A percentile compares a stretch with the other conserved stretches of the same genome.
Conservation (phyloP, 345 rosid genomes). For the Eucalyptus erythrocorys region DNA sequence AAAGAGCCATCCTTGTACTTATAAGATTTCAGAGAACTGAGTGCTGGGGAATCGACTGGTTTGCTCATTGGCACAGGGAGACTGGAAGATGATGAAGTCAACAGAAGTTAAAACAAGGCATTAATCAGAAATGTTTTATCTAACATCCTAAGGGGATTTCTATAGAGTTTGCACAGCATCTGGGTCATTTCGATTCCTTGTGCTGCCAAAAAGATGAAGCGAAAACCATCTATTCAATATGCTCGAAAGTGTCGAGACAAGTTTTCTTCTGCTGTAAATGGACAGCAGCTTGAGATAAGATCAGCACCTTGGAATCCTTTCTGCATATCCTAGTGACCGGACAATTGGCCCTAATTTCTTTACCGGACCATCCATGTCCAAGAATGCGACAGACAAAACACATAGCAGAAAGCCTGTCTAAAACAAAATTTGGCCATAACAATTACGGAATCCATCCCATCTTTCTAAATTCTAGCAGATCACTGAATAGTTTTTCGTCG, state of each 20-base stretch:
- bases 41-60: slow-evolving; percentile 44
- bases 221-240: neutral
- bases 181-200: neutral
- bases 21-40: slow-evolving; percentile 8
- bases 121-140: neutral
- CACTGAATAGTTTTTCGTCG: neutral
- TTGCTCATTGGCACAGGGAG: slow-evolving; percentile 42
- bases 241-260: neutral
- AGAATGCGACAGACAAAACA: neutral
- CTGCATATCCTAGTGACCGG: neutral
- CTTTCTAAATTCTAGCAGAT: neutral
- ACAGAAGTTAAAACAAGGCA: neutral
- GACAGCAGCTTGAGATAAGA: neutral
- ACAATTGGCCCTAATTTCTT: neutral
- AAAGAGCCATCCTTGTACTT: slow-evolving; percentile 19
- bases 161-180: neutral
- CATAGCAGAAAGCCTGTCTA: neutral
- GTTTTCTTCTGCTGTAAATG: neutral
- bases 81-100: slow-evolving; percentile 24
- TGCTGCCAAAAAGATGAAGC: neutral
- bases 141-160: neutral
- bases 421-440: neutral
- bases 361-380: neutral
- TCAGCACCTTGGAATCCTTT: neutral
- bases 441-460: neutral